phyloP scores from a whole-genome alignment of 2,329 filamentous ascomycete species.

The Fusarium staphyleae region DNA sequence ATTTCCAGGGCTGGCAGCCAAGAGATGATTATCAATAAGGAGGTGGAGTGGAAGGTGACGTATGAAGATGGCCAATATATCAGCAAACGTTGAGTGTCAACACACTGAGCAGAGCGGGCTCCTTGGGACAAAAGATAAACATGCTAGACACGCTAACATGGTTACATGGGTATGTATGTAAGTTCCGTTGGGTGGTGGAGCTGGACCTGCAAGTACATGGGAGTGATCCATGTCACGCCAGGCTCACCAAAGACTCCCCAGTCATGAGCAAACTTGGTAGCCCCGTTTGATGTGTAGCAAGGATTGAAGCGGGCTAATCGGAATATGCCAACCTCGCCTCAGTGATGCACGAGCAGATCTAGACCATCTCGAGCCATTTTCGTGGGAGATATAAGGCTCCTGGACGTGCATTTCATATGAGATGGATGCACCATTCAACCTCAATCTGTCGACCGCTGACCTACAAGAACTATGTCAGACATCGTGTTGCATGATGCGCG shows the following conservation, averaged over 20 bases:
- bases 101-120: too few relatives aligned
- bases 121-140: too few relatives aligned
- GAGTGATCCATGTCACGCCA: background rate
- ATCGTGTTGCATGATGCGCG: slow-evolving; percentile 23
- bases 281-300: slow-evolving; percentile 5
- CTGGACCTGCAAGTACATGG: too few relatives aligned
- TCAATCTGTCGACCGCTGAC: background rate
- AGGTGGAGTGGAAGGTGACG: slow-evolving; percentile 26
- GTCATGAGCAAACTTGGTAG: background rate
- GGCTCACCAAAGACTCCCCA: slow-evolving; percentile 3
- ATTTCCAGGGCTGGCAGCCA: slow-evolving; percentile 30
- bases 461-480: slow-evolving; percentile 17
- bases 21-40: slow-evolving; percentile 34
- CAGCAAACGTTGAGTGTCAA: too few relatives aligned
- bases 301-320: slow-evolving; percentile 15
- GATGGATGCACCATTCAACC: background rate
- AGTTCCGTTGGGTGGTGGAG: too few relatives aligned
- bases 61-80: slow-evolving; percentile 13
- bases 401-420: background rate
- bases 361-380: background rate
- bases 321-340: background rate
- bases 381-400: slow-evolving; percentile 7
- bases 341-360: background rate
- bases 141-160: too few relatives aligned
- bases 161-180: too few relatives aligned